Percentiles rank a stretch among this genome's conserved stretches.
Evolutionary conservation across 1,284 basidiomycete species (phyloP).

Genomic region (Hymenochaete sp.): DNA sequence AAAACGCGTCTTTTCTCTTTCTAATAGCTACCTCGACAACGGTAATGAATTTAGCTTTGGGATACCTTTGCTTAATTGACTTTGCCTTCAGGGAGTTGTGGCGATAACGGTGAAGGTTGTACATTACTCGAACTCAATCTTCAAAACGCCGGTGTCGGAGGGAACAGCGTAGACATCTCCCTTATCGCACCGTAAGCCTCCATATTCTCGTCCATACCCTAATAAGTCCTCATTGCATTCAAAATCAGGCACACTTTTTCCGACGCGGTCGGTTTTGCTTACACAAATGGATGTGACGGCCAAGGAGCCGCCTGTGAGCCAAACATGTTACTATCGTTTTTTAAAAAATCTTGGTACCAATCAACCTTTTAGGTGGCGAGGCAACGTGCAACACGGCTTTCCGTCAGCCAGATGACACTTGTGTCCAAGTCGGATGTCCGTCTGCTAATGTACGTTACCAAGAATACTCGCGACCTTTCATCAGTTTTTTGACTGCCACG

Average conservation of each 20-base stretch:
- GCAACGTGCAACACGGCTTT: conserved; percentile 19
- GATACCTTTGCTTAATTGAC: not conserved
- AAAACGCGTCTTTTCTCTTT: too few species aligned
- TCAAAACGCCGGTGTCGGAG: conserved; percentile 20
- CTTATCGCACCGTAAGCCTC: conserved; percentile 20
- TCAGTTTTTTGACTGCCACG: too few species aligned
- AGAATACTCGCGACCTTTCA: too few species aligned
- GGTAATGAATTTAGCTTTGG: too few species aligned
- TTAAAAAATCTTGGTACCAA: not conserved
- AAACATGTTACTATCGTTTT: not conserved
- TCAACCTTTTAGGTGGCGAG: conserved; percentile 14
- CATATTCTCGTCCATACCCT: conserved; percentile 18
- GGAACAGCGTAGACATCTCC: conserved; percentile 23
- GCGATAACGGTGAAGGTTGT: conserved; percentile 24
- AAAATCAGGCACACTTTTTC: conserved; percentile 17
- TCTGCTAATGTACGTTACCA: conserved; percentile 19
- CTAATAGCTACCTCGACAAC: too few species aligned
- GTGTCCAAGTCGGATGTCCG: conserved; percentile 20
- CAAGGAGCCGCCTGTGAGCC: conserved; percentile 20
- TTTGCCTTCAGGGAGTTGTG: conserved; percentile 19
- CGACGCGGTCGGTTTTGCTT: conserved; percentile 21
- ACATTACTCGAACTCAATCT: conserved; percentile 24
- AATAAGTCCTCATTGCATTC: not conserved
- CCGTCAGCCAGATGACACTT: conserved; percentile 18
- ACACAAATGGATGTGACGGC: conserved; percentile 20